Conservation (phyloP, 2,329 filamentous ascomycete species). For the Metarhizium guizhouense region DNA sequence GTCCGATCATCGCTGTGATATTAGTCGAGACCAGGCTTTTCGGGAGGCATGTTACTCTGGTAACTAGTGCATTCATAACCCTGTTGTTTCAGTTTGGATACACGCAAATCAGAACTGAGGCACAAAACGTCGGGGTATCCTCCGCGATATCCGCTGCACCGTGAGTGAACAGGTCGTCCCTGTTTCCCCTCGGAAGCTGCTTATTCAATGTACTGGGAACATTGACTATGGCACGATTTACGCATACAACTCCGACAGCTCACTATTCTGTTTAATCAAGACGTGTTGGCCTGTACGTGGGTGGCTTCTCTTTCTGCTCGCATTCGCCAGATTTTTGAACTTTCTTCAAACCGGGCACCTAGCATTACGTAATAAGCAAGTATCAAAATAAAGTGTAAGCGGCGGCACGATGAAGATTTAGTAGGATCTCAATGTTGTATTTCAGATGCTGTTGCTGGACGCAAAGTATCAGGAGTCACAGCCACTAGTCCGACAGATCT, state of each 20-base stretch:
- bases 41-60: conserved; percentile 5
- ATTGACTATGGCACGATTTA: conserved; percentile 9
- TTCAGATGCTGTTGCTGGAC: too few relatives aligned
- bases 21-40: conserved; percentile 6
- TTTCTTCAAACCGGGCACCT: too few relatives aligned
- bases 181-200: background rate
- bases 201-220: background rate
- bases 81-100: conserved; percentile 9
- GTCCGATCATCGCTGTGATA: conserved; percentile 4
- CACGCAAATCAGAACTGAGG: conserved; percentile 7
- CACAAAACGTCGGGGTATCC: conserved; percentile 7
- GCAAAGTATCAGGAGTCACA: too few relatives aligned
- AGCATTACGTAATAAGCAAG: too few relatives aligned
- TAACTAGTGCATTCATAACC: conserved; percentile 2
- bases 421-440: too few relatives aligned
- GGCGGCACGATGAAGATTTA: too few relatives aligned
- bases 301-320: too few relatives aligned
- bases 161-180: background rate
- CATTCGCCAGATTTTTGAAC: too few relatives aligned
- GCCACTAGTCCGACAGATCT: too few relatives aligned
- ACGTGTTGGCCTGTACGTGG: too few relatives aligned
- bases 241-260: conserved; percentile 4
- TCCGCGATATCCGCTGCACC: conserved; percentile 7
- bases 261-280: too few relatives aligned
- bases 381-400: too few relatives aligned